Evolutionary conservation across 2,329 filamentous ascomycete species (phyloP).

Genomic region (Pseudocercospora vitis): DNA sequence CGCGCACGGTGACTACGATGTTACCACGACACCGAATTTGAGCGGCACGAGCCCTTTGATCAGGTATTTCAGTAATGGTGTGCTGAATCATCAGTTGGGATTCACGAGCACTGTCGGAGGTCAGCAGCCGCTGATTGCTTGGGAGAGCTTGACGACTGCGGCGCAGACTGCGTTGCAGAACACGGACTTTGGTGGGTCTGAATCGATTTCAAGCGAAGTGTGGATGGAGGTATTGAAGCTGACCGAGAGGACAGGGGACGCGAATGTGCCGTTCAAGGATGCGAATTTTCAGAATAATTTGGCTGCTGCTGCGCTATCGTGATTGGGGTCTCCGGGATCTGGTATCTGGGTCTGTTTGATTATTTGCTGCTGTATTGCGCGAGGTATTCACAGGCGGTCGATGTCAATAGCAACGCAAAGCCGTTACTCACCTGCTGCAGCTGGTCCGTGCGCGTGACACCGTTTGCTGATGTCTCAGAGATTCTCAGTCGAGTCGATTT

Average conservation of each 20-base stretch:
- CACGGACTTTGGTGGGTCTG: slow-evolving; percentile 49
- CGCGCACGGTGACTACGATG: slow-evolving; percentile 53
- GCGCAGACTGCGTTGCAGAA: slow-evolving; percentile 46
- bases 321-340: background rate
- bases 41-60: slow-evolving; percentile 49
- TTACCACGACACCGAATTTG: slow-evolving; percentile 45
- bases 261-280: slow-evolving; percentile 52
- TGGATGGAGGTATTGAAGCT: background rate
- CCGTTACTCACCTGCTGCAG: too few relatives aligned
- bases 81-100: slow-evolving; percentile 49
- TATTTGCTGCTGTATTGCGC: background rate
- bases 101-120: slow-evolving; percentile 42
- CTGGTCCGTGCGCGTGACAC: too few relatives aligned
- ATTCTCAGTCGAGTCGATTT: too few relatives aligned
- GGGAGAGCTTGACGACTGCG: slow-evolving; percentile 49
- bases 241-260: slow-evolving; percentile 26
- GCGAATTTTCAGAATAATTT: slow-evolving; percentile 50
- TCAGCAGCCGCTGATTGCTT: slow-evolving; percentile 47
- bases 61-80: slow-evolving; percentile 51
- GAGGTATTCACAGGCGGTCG: too few relatives aligned
- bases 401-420: too few relatives aligned
- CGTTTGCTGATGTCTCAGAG: too few relatives aligned
- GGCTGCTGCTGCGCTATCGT: slow-evolving; percentile 24
- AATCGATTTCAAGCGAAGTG: too few relatives aligned
- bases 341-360: background rate